Evolutionary conservation across 805 yeast genomes (phyloP).

Genomic region (Saccharomyces paradoxus): DNA sequence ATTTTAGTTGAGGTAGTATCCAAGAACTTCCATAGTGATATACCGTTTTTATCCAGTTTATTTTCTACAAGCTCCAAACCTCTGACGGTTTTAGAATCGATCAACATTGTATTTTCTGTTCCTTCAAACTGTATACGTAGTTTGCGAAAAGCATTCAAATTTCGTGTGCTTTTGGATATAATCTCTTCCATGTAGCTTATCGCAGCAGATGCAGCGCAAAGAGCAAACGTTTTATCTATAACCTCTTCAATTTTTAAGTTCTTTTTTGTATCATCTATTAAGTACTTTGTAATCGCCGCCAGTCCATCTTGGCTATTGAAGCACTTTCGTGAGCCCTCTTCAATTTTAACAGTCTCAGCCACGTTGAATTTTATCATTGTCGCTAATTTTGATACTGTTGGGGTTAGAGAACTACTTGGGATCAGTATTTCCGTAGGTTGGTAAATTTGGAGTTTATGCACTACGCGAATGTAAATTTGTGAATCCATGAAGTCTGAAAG

Average conservation of each 20-base stretch:
- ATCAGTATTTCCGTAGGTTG: slow-evolving; percentile 32
- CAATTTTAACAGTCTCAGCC: slow-evolving; percentile 18
- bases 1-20: slow-evolving; percentile 38
- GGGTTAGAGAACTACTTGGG: slow-evolving; percentile 25
- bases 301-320: slow-evolving; percentile 27
- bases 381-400: slow-evolving; percentile 28
- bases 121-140: slow-evolving; percentile 33
- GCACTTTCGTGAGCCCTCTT: slow-evolving; percentile 17
- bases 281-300: slow-evolving; percentile 12
- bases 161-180: slow-evolving; percentile 6
- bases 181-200: slow-evolving; percentile 18
- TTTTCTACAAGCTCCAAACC: slow-evolving; percentile 36
- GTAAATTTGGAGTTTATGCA: slow-evolving; percentile 34
- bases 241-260: slow-evolving; percentile 14
- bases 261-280: slow-evolving; percentile 8
- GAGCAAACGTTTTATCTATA: slow-evolving; percentile 25
- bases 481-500: slow-evolving; percentile 36
- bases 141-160: slow-evolving; percentile 18
- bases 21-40: slow-evolving; percentile 32
- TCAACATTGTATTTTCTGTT: slow-evolving; percentile 36
- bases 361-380: slow-evolving; percentile 32
- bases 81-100: slow-evolving; percentile 34
- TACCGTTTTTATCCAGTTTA: slow-evolving; percentile 22
- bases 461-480: slow-evolving; percentile 38
- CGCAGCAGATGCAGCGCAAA: slow-evolving; percentile 32